Percentiles rank a stretch among this genome's conserved stretches.
Evolutionary conservation across 2,329 filamentous ascomycete genomes (phyloP).

Genomic region (Fusarium circinatum): DNA sequence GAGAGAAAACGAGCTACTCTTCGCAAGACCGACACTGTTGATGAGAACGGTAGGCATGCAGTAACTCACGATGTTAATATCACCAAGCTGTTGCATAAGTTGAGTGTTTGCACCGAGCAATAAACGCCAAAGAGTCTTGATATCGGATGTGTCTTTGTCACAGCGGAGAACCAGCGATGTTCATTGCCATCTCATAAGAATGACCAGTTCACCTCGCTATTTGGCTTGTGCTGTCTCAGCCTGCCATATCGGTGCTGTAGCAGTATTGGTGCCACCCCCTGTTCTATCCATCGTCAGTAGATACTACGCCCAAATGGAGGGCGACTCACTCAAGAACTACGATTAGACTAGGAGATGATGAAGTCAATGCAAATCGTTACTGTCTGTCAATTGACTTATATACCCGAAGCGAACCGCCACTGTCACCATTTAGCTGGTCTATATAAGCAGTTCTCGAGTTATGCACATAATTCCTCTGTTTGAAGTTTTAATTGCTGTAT

Average conservation of each 20-base stretch:
- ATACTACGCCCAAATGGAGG: rapidly evolving
- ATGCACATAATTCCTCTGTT: neutral
- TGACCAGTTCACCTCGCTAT: constrained; percentile 15
- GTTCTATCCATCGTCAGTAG: neutral
- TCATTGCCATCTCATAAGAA: constrained; percentile 21
- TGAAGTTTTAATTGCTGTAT: too few relatives aligned
- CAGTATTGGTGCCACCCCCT: constrained; percentile 47
- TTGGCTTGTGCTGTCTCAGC: constrained; percentile 18
- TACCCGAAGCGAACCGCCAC: neutral
- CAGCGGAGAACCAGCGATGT: constrained; percentile 15
- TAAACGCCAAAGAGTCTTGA: constrained; percentile 20
- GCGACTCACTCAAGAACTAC: neutral
- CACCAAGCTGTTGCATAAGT: constrained; percentile 41
- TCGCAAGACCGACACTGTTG: too few relatives aligned
- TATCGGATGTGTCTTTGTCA: constrained; percentile 9
- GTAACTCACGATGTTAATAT: constrained; percentile 20
- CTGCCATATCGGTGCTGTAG: constrained; percentile 24
- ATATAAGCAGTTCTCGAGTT: neutral
- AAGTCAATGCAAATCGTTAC: neutral
- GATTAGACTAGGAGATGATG: too few relatives aligned
- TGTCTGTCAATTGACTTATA: neutral
- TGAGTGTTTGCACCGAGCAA: constrained; percentile 56
- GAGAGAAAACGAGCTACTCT: constrained; percentile 62
- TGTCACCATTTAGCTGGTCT: constrained; percentile 10
- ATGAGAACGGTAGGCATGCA: constrained; percentile 61